A percentile compares a stretch with the other conserved stretches of the same genome.
Conservation (phyloP, 768 basidiomycete genomes). For the Podaxis sp. region DNA sequence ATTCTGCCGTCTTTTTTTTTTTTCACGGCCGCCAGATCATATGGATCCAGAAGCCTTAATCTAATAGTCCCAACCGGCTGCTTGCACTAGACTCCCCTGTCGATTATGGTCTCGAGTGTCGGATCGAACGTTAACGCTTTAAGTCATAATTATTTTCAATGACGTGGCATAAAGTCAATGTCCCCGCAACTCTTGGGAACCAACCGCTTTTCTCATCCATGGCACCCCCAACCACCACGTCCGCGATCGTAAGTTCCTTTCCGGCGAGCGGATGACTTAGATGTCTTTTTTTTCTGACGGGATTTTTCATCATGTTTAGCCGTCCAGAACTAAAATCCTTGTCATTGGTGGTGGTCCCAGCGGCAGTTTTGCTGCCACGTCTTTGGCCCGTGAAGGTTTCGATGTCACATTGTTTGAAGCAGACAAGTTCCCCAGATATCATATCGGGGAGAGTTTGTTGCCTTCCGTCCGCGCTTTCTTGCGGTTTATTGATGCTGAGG, state of each 20-base stretch:
- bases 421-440: slow-evolving; percentile 53
- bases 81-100: too few species aligned
- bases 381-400: slow-evolving; percentile 54
- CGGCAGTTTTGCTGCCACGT: slow-evolving; percentile 54
- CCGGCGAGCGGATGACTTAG: too few species aligned
- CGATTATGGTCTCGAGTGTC: too few species aligned
- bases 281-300: neutral
- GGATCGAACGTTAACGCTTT: too few species aligned
- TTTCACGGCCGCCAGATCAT: too few species aligned
- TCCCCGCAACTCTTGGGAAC: neutral
- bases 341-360: slow-evolving; percentile 62
- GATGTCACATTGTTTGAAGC: slow-evolving; percentile 58
- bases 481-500: slow-evolving; percentile 33
- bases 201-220: neutral
- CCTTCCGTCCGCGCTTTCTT: slow-evolving; percentile 36
- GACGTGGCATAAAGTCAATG: neutral
- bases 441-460: slow-evolving; percentile 38
- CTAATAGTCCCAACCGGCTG: too few species aligned
- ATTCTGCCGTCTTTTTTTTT: too few species aligned
- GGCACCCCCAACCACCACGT: neutral
- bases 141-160: neutral
- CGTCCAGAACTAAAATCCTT: slow-evolving; percentile 30
- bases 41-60: too few species aligned
- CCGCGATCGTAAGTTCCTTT: neutral
- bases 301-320: slow-evolving; percentile 18